Conservation (phyloP, 257 asterid genomes). For the Scutellaria minor region DNA sequence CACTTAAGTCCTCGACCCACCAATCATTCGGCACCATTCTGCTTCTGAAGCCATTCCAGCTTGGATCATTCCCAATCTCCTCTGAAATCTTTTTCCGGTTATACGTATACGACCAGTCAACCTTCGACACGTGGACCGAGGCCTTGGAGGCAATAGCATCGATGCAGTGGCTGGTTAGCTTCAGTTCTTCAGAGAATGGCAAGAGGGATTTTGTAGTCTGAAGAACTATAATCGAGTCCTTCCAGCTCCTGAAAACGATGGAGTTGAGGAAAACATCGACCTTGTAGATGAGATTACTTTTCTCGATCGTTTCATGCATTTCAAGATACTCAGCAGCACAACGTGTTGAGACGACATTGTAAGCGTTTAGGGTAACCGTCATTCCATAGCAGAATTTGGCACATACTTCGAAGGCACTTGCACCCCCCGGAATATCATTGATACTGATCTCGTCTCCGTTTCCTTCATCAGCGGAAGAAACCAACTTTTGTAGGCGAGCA, state of each 20-base stretch:
- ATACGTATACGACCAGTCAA: slow-evolving; percentile 89
- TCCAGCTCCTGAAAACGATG: slow-evolving; percentile 90
- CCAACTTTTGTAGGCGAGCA: slow-evolving; percentile 68
- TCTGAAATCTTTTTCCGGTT: slow-evolving; percentile 76
- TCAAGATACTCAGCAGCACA: slow-evolving; percentile 95
- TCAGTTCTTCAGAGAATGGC: slow-evolving; percentile 74
- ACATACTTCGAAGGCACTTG: slow-evolving; percentile 79
- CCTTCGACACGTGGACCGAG: slow-evolving; percentile 72
- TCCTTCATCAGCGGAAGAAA: slow-evolving; percentile 62
- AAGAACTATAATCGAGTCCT: slow-evolving; percentile 88
- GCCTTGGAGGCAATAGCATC: slow-evolving; percentile 85
- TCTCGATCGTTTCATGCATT: slow-evolving; percentile 81
- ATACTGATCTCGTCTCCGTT: slow-evolving; percentile 63
- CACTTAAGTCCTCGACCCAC: slow-evolving; percentile 96
- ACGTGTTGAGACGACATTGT: slow-evolving; percentile 74
- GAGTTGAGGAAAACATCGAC: slow-evolving; percentile 84
- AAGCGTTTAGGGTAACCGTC: slow-evolving; percentile 85
- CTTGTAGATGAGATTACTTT: slow-evolving; percentile 87
- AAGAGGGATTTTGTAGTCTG: slow-evolving; percentile 65
- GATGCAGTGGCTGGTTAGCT: slow-evolving; percentile 69
- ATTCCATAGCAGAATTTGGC: slow-evolving; percentile 93
- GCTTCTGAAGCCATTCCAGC: slow-evolving; percentile 64
- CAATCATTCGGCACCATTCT: slow-evolving; percentile 80
- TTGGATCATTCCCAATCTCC: slow-evolving; percentile 69
- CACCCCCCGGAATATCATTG: slow-evolving; percentile 87